Base-by-base conservation (phyloP, 345 rosid species). In the Arabidopsis arenosa region DNA sequence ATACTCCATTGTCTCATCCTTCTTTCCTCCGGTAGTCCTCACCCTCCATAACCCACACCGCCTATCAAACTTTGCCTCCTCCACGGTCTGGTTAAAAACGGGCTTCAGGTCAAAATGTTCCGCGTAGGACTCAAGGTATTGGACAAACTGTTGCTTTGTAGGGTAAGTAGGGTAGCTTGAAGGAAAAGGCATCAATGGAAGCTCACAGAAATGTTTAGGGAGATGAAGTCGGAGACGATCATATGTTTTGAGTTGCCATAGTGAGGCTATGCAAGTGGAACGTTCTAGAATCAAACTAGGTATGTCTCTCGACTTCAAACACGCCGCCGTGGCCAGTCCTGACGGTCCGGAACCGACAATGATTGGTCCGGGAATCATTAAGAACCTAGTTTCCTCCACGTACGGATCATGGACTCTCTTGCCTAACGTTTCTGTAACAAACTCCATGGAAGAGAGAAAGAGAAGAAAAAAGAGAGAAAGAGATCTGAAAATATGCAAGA, bases 291-390 rank as follows among this genome's bases (percentile, higher is more conserved):
- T 87, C 83, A 89, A 72, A 73, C 87, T 72, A 0, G 87, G 82
- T 12, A 93, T 67, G 12, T 86, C 87, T 73, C 70, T 85, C 11
- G 83, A 77, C 63, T 82, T 81, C 56, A 93, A 91, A 75, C 93
- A 88, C 17, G 93, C 93, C 0, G 93, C 93, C 1, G 83, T 63
- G 21, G 93, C 96, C 5, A 93, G 77, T 1, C 97, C 97, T 0
- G 97, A 87, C 2, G 97, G 97, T 2, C 98, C 98, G 1, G 91
- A 94, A 11, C 98, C 97, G 10, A 93, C 88, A 63, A 91, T 87
- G 72, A 93, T 53, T 18, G 96, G 87, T 37, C 91, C 92, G 0
- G 74, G 74, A 6, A 86, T 85, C 84, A 76, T 39, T 40, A 67
- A 39, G 62, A 85, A 41, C 64, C 83, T 66, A 17, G 83, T 7